phyloP scores from a whole-genome alignment of 768 basidiomycete species.

The Baorangia bicolor region DNA sequence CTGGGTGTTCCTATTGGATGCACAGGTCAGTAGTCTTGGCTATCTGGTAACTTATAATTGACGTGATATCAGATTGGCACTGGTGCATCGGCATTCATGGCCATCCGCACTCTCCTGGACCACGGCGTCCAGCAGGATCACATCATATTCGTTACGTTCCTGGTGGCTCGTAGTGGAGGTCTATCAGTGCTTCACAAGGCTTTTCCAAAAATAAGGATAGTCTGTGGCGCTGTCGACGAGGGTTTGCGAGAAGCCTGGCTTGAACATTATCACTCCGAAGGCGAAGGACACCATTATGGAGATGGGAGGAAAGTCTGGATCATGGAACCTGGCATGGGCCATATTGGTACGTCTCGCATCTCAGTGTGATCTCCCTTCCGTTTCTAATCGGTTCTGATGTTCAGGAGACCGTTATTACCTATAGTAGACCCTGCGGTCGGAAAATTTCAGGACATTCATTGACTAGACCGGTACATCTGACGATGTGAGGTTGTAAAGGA shows the following conservation, averaged over 20 bases:
- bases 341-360: constrained; percentile 58
- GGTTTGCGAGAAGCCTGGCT: constrained; percentile 75
- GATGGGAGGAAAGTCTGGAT: constrained; percentile 72
- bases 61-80: constrained; percentile 74
- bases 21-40: constrained; percentile 53
- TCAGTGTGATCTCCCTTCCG: not conserved
- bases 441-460: constrained; percentile 4
- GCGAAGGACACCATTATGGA: constrained; percentile 38
- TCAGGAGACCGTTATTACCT: constrained; percentile 45
- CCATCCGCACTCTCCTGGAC: constrained; percentile 88
- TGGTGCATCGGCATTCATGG: constrained; percentile 92
- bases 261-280: constrained; percentile 52
- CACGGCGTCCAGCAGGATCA: constrained; percentile 83
- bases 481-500: constrained; percentile 4
- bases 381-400: not conserved
- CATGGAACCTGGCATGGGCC: constrained; percentile 86
- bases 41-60: not conserved
- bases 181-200: constrained; percentile 73
- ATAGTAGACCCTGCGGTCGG: constrained; percentile 14
- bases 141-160: constrained; percentile 88
- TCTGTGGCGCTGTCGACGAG: constrained; percentile 82
- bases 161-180: constrained; percentile 82
- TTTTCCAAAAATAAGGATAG: constrained; percentile 82
- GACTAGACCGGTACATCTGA: constrained; percentile 1
- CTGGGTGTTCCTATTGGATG: constrained; percentile 88